A percentile compares a stretch with the other conserved stretches of the same genome.
phyloP scores from a whole-genome alignment of 768 basidiomycete genomes.

The Lentinula boryana region DNA sequence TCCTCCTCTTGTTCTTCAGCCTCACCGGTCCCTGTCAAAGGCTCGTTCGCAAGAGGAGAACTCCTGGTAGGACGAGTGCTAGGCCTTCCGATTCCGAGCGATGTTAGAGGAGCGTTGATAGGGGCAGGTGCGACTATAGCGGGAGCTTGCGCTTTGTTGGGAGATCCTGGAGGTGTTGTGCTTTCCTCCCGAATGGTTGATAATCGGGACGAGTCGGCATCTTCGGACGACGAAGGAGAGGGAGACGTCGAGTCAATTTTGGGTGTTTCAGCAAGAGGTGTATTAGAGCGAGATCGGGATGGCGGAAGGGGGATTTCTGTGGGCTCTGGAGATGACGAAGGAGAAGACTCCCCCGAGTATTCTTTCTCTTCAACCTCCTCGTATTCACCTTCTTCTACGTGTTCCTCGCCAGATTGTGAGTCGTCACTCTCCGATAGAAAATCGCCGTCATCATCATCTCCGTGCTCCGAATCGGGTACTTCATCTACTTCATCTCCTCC shows the following conservation, averaged over 20 bases:
- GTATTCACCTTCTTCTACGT: slow-evolving; percentile 22
- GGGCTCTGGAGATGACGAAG: slow-evolving; percentile 23
- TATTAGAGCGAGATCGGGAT: slow-evolving; percentile 49
- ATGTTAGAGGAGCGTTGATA: slow-evolving; percentile 23
- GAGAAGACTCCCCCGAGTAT: slow-evolving; percentile 14
- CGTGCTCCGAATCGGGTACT: slow-evolving; percentile 11
- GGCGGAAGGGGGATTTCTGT: slow-evolving; percentile 7
- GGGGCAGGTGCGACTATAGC: slow-evolving; percentile 10
- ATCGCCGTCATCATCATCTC: slow-evolving; percentile 18
- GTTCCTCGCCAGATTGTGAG: slow-evolving; percentile 19
- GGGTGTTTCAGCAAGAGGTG: slow-evolving; percentile 50
- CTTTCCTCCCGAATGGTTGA: slow-evolving; percentile 35
- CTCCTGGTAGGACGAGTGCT: slow-evolving; percentile 68
- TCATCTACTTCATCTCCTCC: slow-evolving; percentile 18
- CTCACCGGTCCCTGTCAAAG: slow-evolving; percentile 27
- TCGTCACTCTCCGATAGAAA: slow-evolving; percentile 26
- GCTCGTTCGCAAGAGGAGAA: slow-evolving; percentile 62
- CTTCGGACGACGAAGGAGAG: slow-evolving; percentile 25
- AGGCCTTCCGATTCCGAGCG: slow-evolving; percentile 48
- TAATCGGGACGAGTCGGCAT: slow-evolving; percentile 15
- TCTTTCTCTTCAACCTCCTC: slow-evolving; percentile 20
- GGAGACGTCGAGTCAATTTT: slow-evolving; percentile 32
- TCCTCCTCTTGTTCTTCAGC: slow-evolving; percentile 25
- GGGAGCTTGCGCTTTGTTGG: slow-evolving; percentile 35
- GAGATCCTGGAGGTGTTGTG: slow-evolving; percentile 65